Conservation (phyloP, 2,329 filamentous ascomycete species). For the Basipetospora chlamydospora region DNA sequence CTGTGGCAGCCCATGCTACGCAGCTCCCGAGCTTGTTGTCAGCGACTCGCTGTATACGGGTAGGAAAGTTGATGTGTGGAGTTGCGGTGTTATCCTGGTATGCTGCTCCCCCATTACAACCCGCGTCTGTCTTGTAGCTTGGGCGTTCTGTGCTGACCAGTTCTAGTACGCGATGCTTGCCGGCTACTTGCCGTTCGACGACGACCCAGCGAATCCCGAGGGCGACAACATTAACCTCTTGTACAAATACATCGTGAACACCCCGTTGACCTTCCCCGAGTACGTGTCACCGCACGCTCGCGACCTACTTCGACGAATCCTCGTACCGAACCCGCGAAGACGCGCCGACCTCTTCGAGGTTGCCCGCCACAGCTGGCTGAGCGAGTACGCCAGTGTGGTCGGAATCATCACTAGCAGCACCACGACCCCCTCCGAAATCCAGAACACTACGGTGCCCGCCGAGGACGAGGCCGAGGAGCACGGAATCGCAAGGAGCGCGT, state of each 20-base stretch:
- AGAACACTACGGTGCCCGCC: conserved; percentile 55
- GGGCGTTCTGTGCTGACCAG: background rate
- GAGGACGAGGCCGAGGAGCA: conserved; percentile 43
- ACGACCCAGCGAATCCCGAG: conserved; percentile 94
- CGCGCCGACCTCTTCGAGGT: conserved; percentile 95
- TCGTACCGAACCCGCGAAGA: conserved; percentile 89
- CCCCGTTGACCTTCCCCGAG: conserved; percentile 92
- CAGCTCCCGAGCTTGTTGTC: conserved; percentile 89
- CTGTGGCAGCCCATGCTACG: conserved; percentile 95
- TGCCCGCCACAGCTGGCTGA: conserved; percentile 93
- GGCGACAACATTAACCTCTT: conserved; percentile 98
- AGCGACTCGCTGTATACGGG: conserved; percentile 96
- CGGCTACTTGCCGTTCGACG: conserved; percentile 93
- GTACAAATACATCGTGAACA: conserved; percentile 98
- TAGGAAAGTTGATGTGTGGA: conserved; percentile 97
- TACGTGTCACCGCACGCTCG: conserved; percentile 95
- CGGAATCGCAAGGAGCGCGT: conserved; percentile 68
- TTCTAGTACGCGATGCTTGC: conserved; percentile 92
- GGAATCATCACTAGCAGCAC: conserved; percentile 95
- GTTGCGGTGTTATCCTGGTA: conserved; percentile 95
- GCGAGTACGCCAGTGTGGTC: conserved; percentile 91
- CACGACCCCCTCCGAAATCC: conserved; percentile 72
- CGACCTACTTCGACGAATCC: conserved; percentile 79
- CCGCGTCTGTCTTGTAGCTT: no score
- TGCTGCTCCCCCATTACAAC: no score